A percentile compares a stretch with the other conserved stretches of the same genome.
Conservation (phyloP, 352 stramenopile genomes). For the Phytophthora brassicae region DNA sequence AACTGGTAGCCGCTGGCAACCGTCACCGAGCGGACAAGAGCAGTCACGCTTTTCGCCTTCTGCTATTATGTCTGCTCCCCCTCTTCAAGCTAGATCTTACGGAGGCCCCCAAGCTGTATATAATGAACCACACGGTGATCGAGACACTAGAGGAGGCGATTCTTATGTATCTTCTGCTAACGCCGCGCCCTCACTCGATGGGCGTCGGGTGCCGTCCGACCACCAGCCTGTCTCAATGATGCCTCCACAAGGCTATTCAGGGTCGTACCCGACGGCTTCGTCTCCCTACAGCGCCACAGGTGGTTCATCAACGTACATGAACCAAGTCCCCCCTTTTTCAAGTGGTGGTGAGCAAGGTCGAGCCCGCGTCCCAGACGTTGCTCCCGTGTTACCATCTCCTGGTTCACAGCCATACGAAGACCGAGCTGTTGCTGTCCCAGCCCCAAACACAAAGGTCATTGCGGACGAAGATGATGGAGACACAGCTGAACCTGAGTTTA, state of each 20-base stretch:
- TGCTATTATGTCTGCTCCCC: conserved; percentile 33
- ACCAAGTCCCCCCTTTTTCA: conserved; percentile 23
- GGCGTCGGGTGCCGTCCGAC: conserved; percentile 20
- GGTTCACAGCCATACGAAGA: conserved; percentile 26
- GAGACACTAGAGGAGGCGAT: conserved; percentile 41
- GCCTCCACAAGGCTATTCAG: conserved; percentile 21
- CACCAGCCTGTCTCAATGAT: conserved; percentile 5
- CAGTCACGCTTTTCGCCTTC: conserved; percentile 22
- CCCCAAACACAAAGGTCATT: conserved; percentile 20
- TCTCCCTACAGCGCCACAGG: conserved; percentile 19
- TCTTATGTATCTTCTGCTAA: conserved; percentile 58
- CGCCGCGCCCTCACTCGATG: conserved; percentile 21
- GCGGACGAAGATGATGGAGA: conserved; percentile 69
- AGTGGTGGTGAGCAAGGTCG: conserved; percentile 24
- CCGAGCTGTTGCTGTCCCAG: not conserved
- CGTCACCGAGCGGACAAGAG: conserved; percentile 22
- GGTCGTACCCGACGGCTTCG: conserved; percentile 17
- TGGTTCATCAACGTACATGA: conserved; percentile 20
- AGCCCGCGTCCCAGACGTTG: conserved; percentile 18
- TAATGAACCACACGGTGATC: conserved; percentile 64
- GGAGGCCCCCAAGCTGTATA: conserved; percentile 55
- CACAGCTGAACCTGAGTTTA: conserved; percentile 62
- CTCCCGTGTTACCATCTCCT: conserved; percentile 23
- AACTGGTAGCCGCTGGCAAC: conserved; percentile 31
- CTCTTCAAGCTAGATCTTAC: conserved; percentile 59